A percentile compares a stretch with the other conserved stretches of the same genome.
Conservation (phyloP, 495 filamentous ascomycete genomes). For the Penicillium fimorum region DNA sequence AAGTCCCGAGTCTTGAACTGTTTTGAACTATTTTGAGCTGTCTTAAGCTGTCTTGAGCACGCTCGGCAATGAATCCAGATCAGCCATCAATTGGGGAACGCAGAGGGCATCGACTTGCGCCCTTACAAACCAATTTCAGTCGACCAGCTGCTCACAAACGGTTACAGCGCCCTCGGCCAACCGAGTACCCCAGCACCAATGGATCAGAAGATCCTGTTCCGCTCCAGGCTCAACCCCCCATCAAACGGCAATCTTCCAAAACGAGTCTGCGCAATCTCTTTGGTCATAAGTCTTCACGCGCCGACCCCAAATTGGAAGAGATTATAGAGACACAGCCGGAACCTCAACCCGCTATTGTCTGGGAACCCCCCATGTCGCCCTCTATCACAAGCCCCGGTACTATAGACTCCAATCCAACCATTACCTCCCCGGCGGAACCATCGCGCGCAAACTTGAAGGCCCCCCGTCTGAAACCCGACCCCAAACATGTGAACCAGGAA, state of each 20-base stretch:
- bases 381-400: conserved; percentile 30
- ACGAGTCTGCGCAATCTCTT: conserved; percentile 42
- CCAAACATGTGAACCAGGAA: conserved; percentile 23
- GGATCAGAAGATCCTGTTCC: conserved; percentile 34
- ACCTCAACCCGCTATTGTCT: conserved; percentile 13
- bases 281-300: conserved; percentile 33
- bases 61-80: conserved; percentile 16
- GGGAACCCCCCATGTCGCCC: conserved; percentile 30
- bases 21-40: background rate
- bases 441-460: conserved; percentile 25
- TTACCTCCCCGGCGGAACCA: conserved; percentile 32
- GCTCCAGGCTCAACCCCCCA: conserved; percentile 30
- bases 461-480: conserved; percentile 24
- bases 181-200: conserved; percentile 33
- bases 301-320: conserved; percentile 34
- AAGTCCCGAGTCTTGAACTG: background rate
- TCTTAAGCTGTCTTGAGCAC: background rate
- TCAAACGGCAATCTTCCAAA: conserved; percentile 43
- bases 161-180: conserved; percentile 40
- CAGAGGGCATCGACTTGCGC: conserved; percentile 38
- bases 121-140: conserved; percentile 44
- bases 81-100: conserved; percentile 39
- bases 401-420: conserved; percentile 23
- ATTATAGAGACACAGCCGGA: conserved; percentile 34
- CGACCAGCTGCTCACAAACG: conserved; percentile 30